phyloP scores from a whole-genome alignment of 192 early-diverging fungal genomes.

The Lobulomyces angularis region DNA sequence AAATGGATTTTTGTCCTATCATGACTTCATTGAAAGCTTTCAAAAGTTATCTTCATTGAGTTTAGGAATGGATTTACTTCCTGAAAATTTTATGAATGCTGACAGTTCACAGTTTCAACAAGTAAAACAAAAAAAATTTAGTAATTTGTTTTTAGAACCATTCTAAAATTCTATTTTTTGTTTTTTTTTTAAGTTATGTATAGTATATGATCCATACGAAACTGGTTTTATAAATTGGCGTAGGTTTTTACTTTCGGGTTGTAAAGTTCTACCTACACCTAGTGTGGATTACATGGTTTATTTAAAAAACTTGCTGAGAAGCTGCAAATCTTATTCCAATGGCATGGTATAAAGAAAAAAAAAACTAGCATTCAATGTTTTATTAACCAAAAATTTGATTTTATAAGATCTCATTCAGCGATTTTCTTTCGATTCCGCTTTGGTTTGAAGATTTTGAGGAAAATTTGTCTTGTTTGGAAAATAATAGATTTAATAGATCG shows the following conservation, averaged over 20 bases:
- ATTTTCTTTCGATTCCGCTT: conserved; percentile 22
- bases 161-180: not conserved
- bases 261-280: conserved; percentile 28
- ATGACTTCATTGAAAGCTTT: too few relatives aligned
- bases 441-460: conserved; percentile 42
- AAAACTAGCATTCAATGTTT: not conserved
- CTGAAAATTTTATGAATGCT: conserved; percentile 25
- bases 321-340: conserved; percentile 7
- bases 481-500: conserved; percentile 23
- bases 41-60: conserved; percentile 2
- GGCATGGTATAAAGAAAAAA: conserved; percentile 20
- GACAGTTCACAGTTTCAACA: conserved; percentile 35
- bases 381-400: not conserved
- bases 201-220: conserved; percentile 29
- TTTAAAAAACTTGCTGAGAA: conserved; percentile 7
- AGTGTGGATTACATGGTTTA: conserved; percentile 7
- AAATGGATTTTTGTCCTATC: too few relatives aligned
- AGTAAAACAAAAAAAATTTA: conserved; percentile 12
- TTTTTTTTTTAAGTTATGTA: not conserved
- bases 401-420: conserved; percentile 9
- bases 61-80: conserved; percentile 26
- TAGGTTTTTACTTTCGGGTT: conserved; percentile 22
- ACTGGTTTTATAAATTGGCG: conserved; percentile 42
- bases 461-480: conserved; percentile 4
- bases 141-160: too few relatives aligned